Base-by-base conservation (phyloP, 768 basidiomycete genomes). In the Lentinula raphanica region DNA sequence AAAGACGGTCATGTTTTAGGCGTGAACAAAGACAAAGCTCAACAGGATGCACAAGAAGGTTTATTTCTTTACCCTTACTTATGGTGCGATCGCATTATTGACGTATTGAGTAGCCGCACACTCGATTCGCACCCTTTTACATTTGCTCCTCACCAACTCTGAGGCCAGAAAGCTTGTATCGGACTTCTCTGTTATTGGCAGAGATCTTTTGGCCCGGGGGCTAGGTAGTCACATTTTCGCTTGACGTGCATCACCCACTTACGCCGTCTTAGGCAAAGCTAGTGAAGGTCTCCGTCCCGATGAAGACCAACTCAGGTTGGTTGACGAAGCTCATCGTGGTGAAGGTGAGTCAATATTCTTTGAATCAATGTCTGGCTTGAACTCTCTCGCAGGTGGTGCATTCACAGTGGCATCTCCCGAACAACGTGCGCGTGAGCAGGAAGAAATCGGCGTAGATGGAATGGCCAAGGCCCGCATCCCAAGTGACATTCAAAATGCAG, bases 61-160 rank as follows among this genome's bases (percentile, higher is more conserved):
- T 32, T 31, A 77, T 59, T 25, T 13, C 5, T 28, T n/a, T n/a
- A n/a, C n/a, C n/a, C 5, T 21, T 36, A 1, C 1, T 0, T 15
- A 11, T 35, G 11, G 11, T 31, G 39, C 42, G 65, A 42, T 39
- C 45, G 15, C 44, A 49, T 55, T 49, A 6, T 8, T 31, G 17
- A 25, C 61, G 3, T 50, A 27, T 59, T 8, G 48, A n/a, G 6
- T 60, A 90, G 93, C 93, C 21, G 83, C 90, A 46, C 80, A 80
- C 56, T 92, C 98, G 71, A 82, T 98, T 15, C 91, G 94, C 62
- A 94, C 94, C 0, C 82, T 99, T 48, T 77, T 92, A 59, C 82
- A 83, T 42, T 87, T 98, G 65, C 78, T 98, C 66, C 78, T 94
- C 61, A 96, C 95, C 68, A 99, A 99, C 74, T 88, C 90, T 0